These are phyloP conservation scores for Verticillium isaacii DNA, from an alignment of 2,329 filamentous ascomycete species.

Conservation along the genomic window DNA sequence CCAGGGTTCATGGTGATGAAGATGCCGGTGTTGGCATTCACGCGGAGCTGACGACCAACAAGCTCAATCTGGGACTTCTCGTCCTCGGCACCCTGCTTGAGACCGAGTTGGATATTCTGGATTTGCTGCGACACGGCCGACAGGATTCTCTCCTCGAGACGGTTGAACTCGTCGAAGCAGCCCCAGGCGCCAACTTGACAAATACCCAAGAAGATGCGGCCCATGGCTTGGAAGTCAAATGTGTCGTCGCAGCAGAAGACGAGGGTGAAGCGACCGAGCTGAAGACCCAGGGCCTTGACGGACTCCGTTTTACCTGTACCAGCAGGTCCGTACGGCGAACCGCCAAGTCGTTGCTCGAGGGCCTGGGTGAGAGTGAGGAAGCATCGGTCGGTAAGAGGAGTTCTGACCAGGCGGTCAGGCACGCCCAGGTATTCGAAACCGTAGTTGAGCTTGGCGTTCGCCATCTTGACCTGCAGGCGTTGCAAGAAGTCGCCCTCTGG, in stretches of 20 bases:
- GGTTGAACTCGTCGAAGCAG: conserved; percentile 99
- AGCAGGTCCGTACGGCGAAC: conserved; percentile 93
- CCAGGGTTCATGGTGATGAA: conserved; percentile 99
- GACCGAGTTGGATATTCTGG: conserved; percentile 95
- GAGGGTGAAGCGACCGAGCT: conserved; percentile 93
- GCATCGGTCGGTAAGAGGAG: conserved; percentile 93
- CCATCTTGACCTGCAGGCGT: conserved; percentile 89
- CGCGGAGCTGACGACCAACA: conserved; percentile 81
- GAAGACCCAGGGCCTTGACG: conserved; percentile 93
- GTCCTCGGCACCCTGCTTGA: conserved; percentile 79
- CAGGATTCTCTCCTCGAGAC: conserved; percentile 93
- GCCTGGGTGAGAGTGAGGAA: conserved; percentile 97
- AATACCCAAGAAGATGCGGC: conserved; percentile 97
- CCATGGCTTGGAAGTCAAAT: conserved; percentile 99
- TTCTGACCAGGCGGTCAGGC: conserved; percentile 91
- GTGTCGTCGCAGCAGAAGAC: conserved; percentile 99
- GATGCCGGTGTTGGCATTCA: conserved; percentile 92
- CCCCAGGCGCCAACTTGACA: conserved; percentile 99
- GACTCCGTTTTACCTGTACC: conserved; percentile 99
- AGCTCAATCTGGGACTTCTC: conserved; percentile 88
- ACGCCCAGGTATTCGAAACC: conserved; percentile 98
- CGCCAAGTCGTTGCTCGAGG: conserved; percentile 88
- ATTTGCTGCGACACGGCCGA: conserved; percentile 99
- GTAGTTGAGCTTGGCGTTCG: conserved; percentile 91
- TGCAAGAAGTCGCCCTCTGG: conserved; percentile 76